Conservation (phyloP, 139 green algal species). For the Coelastrella sp. region DNA sequence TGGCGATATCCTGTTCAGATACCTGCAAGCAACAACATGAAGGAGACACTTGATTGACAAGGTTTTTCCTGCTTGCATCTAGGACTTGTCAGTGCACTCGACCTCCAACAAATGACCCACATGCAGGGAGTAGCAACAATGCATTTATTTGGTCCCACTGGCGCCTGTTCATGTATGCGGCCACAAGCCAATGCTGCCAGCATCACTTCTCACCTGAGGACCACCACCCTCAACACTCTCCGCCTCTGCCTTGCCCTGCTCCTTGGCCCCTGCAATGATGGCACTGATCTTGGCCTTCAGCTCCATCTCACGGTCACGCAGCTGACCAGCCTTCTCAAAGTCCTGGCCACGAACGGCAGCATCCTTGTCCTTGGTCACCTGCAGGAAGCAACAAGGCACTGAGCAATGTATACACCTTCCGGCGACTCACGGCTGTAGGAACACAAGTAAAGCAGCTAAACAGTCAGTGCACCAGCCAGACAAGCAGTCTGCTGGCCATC, state of each 20-base stretch:
- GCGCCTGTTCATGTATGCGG: too few species aligned
- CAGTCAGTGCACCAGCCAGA: too few species aligned
- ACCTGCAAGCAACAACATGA: constrained; percentile 63
- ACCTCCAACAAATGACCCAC: too few species aligned
- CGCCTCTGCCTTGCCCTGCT: constrained; percentile 71
- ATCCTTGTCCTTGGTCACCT: constrained; percentile 99
- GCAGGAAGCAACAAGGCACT: constrained; percentile 36
- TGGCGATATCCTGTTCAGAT: constrained; percentile 95
- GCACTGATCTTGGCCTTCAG: constrained; percentile 60
- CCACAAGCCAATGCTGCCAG: not conserved
- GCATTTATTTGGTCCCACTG: too few species aligned
- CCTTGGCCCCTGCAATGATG: constrained; percentile 71
- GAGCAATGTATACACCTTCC: too few species aligned
- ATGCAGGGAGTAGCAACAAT: too few species aligned
- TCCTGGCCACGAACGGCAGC: constrained; percentile 90
- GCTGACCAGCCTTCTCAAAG: constrained; percentile 96
- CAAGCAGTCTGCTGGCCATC: too few species aligned
- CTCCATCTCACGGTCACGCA: constrained; percentile 98
- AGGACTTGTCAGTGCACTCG: too few species aligned
- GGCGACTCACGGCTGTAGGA: too few species aligned
- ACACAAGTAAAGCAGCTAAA: too few species aligned
- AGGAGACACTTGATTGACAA: not conserved
- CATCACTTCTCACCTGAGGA: constrained; percentile 42
- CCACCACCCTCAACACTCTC: constrained; percentile 83
- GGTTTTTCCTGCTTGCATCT: too few species aligned